phyloP scores from a whole-genome alignment of 2,329 filamentous ascomycete species.

The Colletotrichum zoysiae region DNA sequence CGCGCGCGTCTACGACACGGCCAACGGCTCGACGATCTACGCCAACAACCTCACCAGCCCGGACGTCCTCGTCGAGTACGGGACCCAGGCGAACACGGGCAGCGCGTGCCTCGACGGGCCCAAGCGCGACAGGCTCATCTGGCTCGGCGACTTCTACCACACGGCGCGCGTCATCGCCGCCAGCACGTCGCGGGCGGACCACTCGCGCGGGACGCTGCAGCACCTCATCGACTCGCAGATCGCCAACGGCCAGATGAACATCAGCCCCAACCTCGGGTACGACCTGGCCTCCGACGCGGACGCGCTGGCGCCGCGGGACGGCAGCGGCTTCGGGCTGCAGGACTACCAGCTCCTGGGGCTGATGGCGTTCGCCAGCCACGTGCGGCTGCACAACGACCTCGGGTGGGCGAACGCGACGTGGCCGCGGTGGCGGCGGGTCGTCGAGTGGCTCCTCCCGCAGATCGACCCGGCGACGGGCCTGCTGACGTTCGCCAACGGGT shows the following conservation, averaged over 20 bases:
- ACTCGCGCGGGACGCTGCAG: constrained; percentile 51
- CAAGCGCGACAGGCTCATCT: constrained; percentile 70
- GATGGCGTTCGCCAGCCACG: constrained; percentile 39
- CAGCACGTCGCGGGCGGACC: constrained; percentile 52
- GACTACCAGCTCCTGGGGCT: constrained; percentile 45
- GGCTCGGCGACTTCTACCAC: constrained; percentile 68
- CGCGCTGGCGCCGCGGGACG: constrained; percentile 3
- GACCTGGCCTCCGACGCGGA: constrained; percentile 18
- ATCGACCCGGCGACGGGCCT: constrained; percentile 41
- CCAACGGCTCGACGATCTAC: constrained; percentile 47
- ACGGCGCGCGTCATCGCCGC: constrained; percentile 52
- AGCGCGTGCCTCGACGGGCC: constrained; percentile 61
- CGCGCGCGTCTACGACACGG: constrained; percentile 46
- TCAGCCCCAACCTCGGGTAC: constrained; percentile 39
- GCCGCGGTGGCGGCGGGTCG: constrained; percentile 36
- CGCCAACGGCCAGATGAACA: constrained; percentile 37
- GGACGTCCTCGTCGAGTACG: constrained; percentile 53
- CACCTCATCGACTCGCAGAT: constrained; percentile 45
- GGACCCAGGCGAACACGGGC: constrained; percentile 49
- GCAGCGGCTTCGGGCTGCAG: constrained; percentile 15
- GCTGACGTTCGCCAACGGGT: constrained; percentile 24
- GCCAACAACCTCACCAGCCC: constrained; percentile 50
- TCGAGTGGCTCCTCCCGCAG: constrained; percentile 36
- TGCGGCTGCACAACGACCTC: constrained; percentile 41
- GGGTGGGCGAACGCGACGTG: constrained; percentile 39